Conservation (phyloP, 169 alveolate species). For the Cryptosporidium canis region DNA sequence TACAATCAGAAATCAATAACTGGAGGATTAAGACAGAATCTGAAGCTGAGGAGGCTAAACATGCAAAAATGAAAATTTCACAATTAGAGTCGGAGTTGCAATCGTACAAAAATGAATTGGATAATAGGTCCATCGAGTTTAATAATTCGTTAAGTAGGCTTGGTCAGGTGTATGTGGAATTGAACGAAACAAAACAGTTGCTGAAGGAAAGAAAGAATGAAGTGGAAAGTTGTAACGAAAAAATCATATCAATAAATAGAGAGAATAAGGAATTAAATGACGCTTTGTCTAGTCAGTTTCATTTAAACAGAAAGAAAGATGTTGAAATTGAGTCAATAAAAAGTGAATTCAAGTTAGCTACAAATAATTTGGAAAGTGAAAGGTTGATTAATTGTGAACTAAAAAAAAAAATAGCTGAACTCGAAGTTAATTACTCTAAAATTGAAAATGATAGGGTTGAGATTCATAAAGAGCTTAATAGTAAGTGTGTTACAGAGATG, state of each 20-base stretch:
- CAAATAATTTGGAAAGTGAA: slow-evolving; percentile 18
- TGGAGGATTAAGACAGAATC: background rate
- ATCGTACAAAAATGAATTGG: slow-evolving; percentile 4
- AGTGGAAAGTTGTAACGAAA: background rate
- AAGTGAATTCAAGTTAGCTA: background rate
- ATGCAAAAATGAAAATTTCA: background rate
- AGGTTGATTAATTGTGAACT: background rate
- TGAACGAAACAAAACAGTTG: slow-evolving; percentile 42
- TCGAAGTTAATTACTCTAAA: slow-evolving; percentile 8
- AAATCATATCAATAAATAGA: slow-evolving; percentile 11
- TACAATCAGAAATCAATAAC: background rate
- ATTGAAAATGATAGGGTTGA: slow-evolving; percentile 57
- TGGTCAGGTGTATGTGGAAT: slow-evolving; percentile 59
- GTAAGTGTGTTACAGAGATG: slow-evolving; percentile 15
- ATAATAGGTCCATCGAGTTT: slow-evolving; percentile 17
- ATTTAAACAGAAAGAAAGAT: slow-evolving; percentile 43
- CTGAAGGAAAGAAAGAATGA: slow-evolving; percentile 5
- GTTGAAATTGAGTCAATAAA: slow-evolving; percentile 16
- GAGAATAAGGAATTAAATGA: slow-evolving; percentile 65
- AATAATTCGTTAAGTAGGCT: slow-evolving; percentile 57
- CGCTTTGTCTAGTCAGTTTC: slow-evolving; percentile 62
- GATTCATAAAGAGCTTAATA: slow-evolving; percentile 52
- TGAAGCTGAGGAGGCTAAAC: background rate
- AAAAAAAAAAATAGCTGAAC: background rate
- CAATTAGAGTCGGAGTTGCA: slow-evolving; percentile 3